A percentile compares a stretch with the other conserved stretches of the same genome.
These are phyloP conservation scores for Aspergillus chevalieri DNA, from an alignment of 2,329 filamentous ascomycete genomes.

Conservation along the genomic window DNA sequence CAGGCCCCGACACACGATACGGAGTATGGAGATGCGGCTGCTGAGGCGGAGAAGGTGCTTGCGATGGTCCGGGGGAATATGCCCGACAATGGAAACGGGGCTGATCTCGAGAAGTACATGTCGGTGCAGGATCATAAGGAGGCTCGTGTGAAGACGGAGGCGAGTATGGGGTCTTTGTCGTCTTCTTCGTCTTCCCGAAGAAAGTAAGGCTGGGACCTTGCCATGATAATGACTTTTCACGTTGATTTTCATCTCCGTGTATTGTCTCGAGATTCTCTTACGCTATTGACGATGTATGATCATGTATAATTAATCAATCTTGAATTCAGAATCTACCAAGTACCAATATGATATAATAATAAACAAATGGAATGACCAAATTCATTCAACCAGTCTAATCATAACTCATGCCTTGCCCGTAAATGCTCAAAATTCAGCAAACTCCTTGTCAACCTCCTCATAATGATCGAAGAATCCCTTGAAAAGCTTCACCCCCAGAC, in stretches of 20 bases:
- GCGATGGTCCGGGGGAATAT: not conserved
- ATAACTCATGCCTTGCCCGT: not conserved
- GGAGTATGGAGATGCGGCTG: not conserved
- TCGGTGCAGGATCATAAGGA: not conserved
- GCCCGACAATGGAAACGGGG: not conserved
- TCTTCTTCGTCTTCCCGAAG: not conserved
- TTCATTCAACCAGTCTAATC: not conserved
- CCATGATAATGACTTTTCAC: not conserved
- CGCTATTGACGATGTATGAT: not conserved
- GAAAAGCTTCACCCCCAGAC: conserved; percentile 80
- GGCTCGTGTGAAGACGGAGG: not conserved
- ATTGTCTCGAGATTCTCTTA: not conserved
- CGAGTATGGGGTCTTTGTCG: not conserved
- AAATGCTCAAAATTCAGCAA: conserved; percentile 39
- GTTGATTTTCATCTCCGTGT: not conserved
- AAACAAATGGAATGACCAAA: not conserved
- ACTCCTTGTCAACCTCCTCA: conserved; percentile 78
- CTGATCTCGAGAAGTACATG: too few species aligned
- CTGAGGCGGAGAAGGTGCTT: not conserved
- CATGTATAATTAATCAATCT: not conserved
- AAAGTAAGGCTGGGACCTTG: not conserved
- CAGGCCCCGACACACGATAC: not conserved
- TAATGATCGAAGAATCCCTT: conserved; percentile 83
- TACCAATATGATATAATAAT: not conserved
- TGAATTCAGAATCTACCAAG: not conserved